Conservation (phyloP, 371 early-diverging fungal species). For the Furculomyces boomerangus region DNA sequence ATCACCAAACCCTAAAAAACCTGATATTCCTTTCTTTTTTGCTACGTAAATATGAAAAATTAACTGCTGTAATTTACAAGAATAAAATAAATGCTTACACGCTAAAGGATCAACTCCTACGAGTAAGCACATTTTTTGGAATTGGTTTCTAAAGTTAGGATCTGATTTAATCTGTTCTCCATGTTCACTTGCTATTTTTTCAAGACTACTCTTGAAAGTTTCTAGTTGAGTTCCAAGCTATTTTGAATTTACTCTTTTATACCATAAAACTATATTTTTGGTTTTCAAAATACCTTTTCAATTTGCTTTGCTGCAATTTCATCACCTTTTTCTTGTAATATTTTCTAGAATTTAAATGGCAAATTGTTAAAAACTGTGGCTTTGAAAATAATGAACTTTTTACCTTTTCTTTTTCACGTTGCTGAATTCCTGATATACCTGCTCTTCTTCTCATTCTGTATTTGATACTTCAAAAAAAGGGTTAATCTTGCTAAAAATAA, state of each 20-base stretch:
- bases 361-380: neutral
- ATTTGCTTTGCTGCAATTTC: constrained; percentile 3
- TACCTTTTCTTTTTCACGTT: constrained; percentile 1
- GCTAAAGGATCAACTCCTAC: constrained; percentile 92
- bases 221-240: constrained; percentile 59
- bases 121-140: constrained; percentile 81
- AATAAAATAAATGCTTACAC: too few species aligned
- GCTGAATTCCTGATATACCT: constrained; percentile 2
- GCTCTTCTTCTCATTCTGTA: constrained; percentile 1
- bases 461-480: too few species aligned
- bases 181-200: constrained; percentile 70
- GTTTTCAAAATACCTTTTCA: neutral
- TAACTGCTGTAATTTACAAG: constrained; percentile 1
- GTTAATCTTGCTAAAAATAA: too few species aligned
- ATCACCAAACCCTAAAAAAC: constrained; percentile 87
- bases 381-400: neutral
- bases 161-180: constrained; percentile 73
- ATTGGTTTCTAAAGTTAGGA: constrained; percentile 72
- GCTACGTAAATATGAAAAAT: constrained; percentile 32
- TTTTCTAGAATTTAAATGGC: neutral
- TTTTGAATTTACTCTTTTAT: neutral
- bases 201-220: constrained; percentile 57
- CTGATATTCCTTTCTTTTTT: constrained; percentile 88
- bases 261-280: neutral
- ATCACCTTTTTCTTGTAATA: constrained; percentile 3